Evolutionary conservation across 768 basidiomycete genomes (phyloP).

Genomic region (Mycena floridula): DNA sequence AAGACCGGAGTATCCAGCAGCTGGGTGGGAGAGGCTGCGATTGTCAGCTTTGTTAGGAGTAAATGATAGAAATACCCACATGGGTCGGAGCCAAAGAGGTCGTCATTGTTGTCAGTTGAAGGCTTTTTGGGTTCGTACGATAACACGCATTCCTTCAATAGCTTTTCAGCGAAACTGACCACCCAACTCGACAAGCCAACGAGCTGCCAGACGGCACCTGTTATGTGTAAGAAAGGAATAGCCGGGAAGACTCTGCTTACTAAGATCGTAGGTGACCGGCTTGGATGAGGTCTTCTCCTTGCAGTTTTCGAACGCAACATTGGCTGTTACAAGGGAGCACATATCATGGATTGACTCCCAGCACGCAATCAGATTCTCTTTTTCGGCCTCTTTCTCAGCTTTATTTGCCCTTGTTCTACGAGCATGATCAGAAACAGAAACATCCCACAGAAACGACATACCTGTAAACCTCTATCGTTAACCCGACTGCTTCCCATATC

Average conservation of each 20-base stretch:
- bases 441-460: conserved; percentile 6
- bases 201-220: conserved; percentile 73
- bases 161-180: conserved; percentile 50
- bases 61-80: conserved; percentile 15
- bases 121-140: conserved; percentile 19
- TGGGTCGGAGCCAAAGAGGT: conserved; percentile 13
- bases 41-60: background rate
- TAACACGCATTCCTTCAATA: conserved; percentile 52
- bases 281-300: conserved; percentile 56
- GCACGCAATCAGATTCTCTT: conserved; percentile 34
- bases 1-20: conserved; percentile 34
- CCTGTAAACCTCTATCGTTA: conserved; percentile 13
- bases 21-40: background rate
- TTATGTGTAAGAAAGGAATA: background rate
- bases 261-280: conserved; percentile 36
- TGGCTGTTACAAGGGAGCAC: conserved; percentile 54
- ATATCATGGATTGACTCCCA: conserved; percentile 64
- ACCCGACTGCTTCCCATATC: conserved; percentile 25
- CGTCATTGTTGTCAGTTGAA: too few relatives aligned
- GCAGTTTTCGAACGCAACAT: conserved; percentile 63
- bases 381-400: conserved; percentile 23
- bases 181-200: conserved; percentile 58
- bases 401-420: background rate
- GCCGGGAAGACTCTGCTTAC: background rate
- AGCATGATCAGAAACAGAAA: background rate